Evolutionary conservation across 441 rosid species (phyloP), one percentile per base, ranked within the genome.

Genomic region (Gossypium gossypioides): DNA sequence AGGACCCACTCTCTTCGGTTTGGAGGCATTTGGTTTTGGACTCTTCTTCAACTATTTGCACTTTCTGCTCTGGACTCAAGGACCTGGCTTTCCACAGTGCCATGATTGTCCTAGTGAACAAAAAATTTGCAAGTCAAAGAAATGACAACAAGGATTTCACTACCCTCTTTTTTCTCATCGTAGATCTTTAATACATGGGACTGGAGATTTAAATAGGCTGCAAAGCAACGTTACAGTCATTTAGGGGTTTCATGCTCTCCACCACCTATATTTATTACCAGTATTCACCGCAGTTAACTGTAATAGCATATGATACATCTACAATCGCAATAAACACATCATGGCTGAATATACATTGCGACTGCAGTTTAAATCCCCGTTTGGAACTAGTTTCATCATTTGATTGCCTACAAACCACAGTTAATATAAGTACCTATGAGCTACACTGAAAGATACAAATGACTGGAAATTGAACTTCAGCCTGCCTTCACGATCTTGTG

Each of bases 61-160:
- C 97, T 84, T 91, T 92, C 89, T 92, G 97, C 81, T 94, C 97
- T 2, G 91, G 94, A 76, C 83, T 92, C 93, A 94, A 84, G 48
- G 97, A 86, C 78, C 92, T 88, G 63, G 96, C 97, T 82, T 89
- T 95, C 97, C 99, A 95, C 51, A 95, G 83, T 72, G 97, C 97
- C 96, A 91, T 91, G 80, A 95, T 92, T 70, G 97, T 92, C 90
- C 99, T 95, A 72, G 63, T 71, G 69, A 71, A 65, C 24, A 72
- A 9, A 68, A 22, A 72, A 73, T n/a, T 1, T 66, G 51, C 13
- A 71, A 57, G 68, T 74, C 37, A 76, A 29, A 58, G 9, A 54
- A 19, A 52, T 57, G 29, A 44, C n/a, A 64, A 64, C 48, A 22
- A 37, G 24, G 19, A 22, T 44, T 64, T 63, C 25, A 32, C 54